Evolutionary conservation across 371 early-diverging fungal genomes (phyloP).

Genomic region (Mortierella sp.): DNA sequence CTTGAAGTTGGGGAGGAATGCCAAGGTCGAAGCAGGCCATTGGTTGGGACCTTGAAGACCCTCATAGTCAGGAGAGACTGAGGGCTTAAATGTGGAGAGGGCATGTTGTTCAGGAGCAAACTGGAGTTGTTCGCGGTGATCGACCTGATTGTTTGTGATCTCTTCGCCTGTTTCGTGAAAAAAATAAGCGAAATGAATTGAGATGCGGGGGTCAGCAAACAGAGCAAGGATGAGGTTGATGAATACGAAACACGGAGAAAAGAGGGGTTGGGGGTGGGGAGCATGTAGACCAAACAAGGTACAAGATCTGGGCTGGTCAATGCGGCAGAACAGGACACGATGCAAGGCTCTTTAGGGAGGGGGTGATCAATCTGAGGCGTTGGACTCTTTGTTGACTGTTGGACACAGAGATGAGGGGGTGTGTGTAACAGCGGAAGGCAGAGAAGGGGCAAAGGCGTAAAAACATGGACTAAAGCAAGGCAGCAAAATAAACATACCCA

Average conservation of each 20-base stretch:
- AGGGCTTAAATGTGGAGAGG: constrained; percentile 23
- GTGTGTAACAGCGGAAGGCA: neutral
- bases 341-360: too few species aligned
- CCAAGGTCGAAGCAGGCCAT: constrained; percentile 56
- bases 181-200: neutral
- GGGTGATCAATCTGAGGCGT: neutral
- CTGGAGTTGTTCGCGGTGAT: constrained; percentile 65
- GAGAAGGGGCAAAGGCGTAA: too few species aligned
- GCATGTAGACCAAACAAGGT: constrained; percentile 36
- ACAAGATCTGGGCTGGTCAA: neutral
- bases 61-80: constrained; percentile 49
- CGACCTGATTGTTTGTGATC: constrained; percentile 27
- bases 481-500: constrained; percentile 46
- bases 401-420: neutral
- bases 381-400: too few species aligned
- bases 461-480: too few species aligned
- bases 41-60: constrained; percentile 62
- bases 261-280: constrained; percentile 36
- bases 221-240: neutral
- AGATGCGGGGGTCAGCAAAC: neutral
- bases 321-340: neutral
- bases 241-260: constrained; percentile 58
- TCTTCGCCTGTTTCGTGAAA: constrained; percentile 1
- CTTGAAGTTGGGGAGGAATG: constrained; percentile 56
- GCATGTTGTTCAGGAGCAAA: constrained; percentile 60